phyloP scores from a whole-genome alignment of 2,329 filamentous ascomycete species.

The Botryotinia globosa region DNA sequence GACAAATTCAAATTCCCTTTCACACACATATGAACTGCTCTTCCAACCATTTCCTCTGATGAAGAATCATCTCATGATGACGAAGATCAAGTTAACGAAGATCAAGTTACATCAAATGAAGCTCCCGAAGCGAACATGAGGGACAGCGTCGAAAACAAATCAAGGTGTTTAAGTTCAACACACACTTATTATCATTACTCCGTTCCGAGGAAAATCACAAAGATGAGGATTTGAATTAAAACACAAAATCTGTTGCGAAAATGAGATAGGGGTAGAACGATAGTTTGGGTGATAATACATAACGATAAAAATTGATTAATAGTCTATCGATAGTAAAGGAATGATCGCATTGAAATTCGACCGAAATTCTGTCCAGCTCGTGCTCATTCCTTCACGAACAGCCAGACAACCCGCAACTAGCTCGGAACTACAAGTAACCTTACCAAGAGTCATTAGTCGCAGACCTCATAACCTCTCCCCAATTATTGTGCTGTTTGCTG shows the following conservation, averaged over 20 bases:
- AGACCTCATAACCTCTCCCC: background rate
- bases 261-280: background rate
- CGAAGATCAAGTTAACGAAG: too few species aligned
- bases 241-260: background rate
- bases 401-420: background rate
- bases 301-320: background rate
- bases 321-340: too few species aligned
- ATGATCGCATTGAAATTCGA: too few species aligned
- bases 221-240: background rate
- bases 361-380: too few species aligned
- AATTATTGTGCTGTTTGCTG: background rate
- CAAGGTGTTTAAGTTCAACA: too few species aligned
- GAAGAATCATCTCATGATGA: too few species aligned
- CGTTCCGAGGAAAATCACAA: accelerated
- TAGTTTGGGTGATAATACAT: background rate
- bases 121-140: too few species aligned
- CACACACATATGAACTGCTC: background rate
- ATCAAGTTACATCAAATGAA: too few species aligned
- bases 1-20: accelerated
- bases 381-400: background rate
- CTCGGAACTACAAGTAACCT: background rate
- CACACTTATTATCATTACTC: background rate
- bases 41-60: background rate
- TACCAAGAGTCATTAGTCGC: background rate
- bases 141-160: too few species aligned